Percentiles rank a stretch among this genome's conserved stretches.
Evolutionary conservation across 1,284 basidiomycete genomes (phyloP).

Genomic region (Cronartium quercuum): DNA sequence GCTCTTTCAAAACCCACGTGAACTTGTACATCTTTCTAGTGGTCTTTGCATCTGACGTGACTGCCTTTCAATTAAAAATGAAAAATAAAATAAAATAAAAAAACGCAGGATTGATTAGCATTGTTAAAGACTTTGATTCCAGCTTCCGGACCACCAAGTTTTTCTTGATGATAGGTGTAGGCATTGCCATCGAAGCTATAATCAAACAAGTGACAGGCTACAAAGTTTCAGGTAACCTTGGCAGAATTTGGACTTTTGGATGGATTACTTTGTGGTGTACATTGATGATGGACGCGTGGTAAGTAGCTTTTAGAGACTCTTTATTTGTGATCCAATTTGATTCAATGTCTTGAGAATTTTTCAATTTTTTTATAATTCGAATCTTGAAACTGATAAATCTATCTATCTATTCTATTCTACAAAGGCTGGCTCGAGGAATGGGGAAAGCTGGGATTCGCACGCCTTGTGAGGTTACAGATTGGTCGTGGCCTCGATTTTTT

Average conservation of each 20-base stretch:
- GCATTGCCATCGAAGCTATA: constrained; percentile 20
- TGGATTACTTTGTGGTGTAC: constrained; percentile 9
- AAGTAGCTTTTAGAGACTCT: background rate
- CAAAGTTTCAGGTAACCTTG: constrained; percentile 9
- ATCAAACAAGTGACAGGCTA: constrained; percentile 11
- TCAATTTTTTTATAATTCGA: background rate
- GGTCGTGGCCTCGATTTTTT: constrained; percentile 17
- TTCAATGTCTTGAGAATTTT: background rate
- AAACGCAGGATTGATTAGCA: background rate
- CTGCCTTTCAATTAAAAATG: background rate
- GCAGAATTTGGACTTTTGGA: constrained; percentile 6
- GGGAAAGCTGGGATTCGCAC: constrained; percentile 12
- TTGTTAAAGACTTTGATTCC: constrained; percentile 7
- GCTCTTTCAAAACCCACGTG: no score
- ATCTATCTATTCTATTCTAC: no score
- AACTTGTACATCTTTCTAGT: background rate
- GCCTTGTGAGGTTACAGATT: constrained; percentile 6
- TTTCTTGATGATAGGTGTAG: constrained; percentile 10
- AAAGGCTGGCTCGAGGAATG: constrained; percentile 12
- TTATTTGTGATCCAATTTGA: background rate
- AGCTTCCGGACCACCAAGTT: constrained; percentile 19
- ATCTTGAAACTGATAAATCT: background rate
- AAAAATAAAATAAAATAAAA: no score
- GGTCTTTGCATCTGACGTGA: background rate
- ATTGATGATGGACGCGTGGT: constrained; percentile 23